Evolutionary conservation across 345 rosid species (phyloP), one percentile per base, ranked within the genome.

Genomic region (Acer yangbiense): DNA sequence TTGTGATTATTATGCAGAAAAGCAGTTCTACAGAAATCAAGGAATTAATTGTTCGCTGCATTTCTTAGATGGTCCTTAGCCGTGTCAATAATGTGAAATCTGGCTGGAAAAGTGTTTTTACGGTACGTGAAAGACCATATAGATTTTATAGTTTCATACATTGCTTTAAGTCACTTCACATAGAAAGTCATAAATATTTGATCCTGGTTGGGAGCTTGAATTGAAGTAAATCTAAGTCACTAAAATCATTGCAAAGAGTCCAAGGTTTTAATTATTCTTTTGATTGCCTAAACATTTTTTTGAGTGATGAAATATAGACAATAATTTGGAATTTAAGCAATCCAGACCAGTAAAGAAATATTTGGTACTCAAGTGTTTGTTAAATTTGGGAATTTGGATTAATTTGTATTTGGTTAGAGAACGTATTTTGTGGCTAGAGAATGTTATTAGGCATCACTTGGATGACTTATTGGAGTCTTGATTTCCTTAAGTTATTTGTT

Each of bases 21-120:
- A 92, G 98, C 82, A 79, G 79, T 78, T 93, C 95, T 65, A 75
- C 88, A n/a, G 98, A 95, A 82, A 93, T 93, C 74, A 90, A 90
- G 82, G 98, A 95, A 83, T 79, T 95, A 85, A 92, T 93, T 63
- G 90, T 95, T 85, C 91, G 98, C 80, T 93, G 96, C 82, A 88
- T 93, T 79, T 95, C 98, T 63, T 98, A 93, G 87, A 95, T 95
- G 99, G 99, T 95, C 75, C 95, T 95, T 75, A 89, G 90, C 85
- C 97, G 96, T 43, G 99, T 93, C 74, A 85, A 80, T 73, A 90
- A 93, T 80, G 99, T 93, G 80, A 95, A 95, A 84, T 95, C 99
- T 84, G 99, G 99, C 27, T 95, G 98, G 99, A 95, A 91, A 87
- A 95, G 98, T 83, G 98, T 95, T 82, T 95, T 95, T 83, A 81